phyloP scores from a whole-genome alignment of 352 stramenopile species.

The Phytophthora quininea region DNA sequence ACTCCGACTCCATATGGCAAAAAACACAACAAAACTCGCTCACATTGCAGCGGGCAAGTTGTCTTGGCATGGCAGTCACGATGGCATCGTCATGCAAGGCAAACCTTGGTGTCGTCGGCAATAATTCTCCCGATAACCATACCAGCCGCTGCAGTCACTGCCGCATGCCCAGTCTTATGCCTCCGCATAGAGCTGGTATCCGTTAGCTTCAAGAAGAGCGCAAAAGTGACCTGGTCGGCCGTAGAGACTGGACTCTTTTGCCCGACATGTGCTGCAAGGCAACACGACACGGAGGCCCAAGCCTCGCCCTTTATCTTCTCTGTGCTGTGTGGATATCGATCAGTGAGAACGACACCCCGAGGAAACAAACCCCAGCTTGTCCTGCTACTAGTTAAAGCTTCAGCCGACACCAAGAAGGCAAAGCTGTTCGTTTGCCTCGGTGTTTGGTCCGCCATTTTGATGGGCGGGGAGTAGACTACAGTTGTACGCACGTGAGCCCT shows the following conservation, averaged over 20 bases:
- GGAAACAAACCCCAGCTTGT: too few relatives aligned
- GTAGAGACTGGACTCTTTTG: background rate
- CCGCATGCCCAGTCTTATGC: background rate
- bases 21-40: too few relatives aligned
- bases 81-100: too few relatives aligned
- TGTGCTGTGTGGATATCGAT: constrained; percentile 14
- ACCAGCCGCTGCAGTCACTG: too few relatives aligned
- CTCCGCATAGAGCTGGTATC: background rate
- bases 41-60: too few relatives aligned
- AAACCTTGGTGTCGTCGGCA: too few relatives aligned
- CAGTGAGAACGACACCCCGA: background rate
- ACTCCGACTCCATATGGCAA: background rate
- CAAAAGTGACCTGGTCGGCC: background rate
- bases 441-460: background rate
- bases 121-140: too few relatives aligned
- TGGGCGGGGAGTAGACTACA: background rate
- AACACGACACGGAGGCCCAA: background rate
- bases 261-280: background rate
- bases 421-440: background rate
- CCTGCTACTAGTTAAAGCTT: too few relatives aligned
- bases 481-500: background rate
- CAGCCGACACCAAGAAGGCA: too few relatives aligned
- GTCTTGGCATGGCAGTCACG: too few relatives aligned
- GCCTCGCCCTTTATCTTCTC: background rate
- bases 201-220: background rate